Conservation (phyloP, 345 rosid species). For the Erucastrum elatum region DNA sequence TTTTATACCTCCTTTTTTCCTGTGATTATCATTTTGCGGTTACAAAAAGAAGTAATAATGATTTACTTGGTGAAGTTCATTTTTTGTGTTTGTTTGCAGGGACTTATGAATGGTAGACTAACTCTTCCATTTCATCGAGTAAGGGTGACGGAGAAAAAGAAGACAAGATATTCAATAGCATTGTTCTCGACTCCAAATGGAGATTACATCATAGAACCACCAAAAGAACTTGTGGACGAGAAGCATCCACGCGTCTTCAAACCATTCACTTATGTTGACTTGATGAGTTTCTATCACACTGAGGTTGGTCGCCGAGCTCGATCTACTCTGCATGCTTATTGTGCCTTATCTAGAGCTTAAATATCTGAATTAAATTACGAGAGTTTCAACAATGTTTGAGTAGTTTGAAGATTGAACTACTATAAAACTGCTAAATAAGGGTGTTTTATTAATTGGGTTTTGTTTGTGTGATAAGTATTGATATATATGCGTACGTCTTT, state of each 20-base stretch:
- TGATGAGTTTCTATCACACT: no score
- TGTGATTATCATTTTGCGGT: not conserved
- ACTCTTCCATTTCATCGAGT: slow-evolving; percentile 16
- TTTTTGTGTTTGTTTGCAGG: slow-evolving; percentile 1
- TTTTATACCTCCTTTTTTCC: no score
- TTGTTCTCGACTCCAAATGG: slow-evolving; percentile 7
- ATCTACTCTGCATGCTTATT: no score
- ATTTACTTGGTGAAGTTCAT: not conserved
- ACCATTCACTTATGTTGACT: not conserved
- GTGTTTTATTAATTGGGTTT: no score
- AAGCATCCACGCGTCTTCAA: slow-evolving; percentile 22
- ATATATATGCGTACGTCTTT: no score
- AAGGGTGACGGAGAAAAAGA: slow-evolving; percentile 22
- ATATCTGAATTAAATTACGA: no score
- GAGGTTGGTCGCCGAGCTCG: no score
- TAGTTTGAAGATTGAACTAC: no score
- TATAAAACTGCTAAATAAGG: no score
- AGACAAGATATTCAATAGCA: slow-evolving; percentile 17
- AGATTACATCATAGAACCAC: not conserved
- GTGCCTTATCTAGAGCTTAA: no score
- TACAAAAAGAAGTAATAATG: not conserved
- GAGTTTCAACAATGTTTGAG: no score
- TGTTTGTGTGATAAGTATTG: no score
- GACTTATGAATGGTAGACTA: slow-evolving; percentile 25
- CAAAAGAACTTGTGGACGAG: slow-evolving; percentile 29